A percentile compares a stretch with the other conserved stretches of the same genome.
Conservation (phyloP, 352 stramenopile genomes). For the Phytophthora fragariae region DNA sequence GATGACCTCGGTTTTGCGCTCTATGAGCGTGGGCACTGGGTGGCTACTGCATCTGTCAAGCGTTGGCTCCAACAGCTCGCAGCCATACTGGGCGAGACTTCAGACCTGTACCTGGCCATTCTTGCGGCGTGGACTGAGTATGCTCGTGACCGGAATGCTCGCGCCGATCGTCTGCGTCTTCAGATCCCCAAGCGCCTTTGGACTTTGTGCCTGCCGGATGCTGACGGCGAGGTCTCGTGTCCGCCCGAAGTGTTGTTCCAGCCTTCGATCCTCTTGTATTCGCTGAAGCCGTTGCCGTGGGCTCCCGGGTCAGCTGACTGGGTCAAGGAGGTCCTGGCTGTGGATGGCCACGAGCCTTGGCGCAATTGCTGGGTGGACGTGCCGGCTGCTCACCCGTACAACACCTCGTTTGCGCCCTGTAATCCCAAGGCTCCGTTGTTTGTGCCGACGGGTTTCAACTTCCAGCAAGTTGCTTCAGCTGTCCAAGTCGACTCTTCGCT, state of each 20-base stretch:
- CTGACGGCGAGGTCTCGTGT: too few relatives aligned
- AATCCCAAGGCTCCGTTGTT: background rate
- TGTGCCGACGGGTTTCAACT: background rate
- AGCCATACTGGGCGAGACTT: background rate
- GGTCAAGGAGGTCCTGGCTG: background rate
- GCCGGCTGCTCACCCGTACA: background rate
- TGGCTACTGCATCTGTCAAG: background rate
- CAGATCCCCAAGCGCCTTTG: background rate
- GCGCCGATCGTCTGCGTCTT: background rate
- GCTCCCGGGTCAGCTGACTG: background rate
- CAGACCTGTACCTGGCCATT: background rate
- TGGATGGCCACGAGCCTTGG: slow-evolving; percentile 1
- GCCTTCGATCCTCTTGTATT: background rate
- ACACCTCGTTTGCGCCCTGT: slow-evolving; percentile 1
- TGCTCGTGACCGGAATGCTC: background rate
- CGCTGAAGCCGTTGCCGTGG: background rate
- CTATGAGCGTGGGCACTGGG: background rate
- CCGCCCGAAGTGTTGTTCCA: background rate
- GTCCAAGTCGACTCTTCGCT: background rate
- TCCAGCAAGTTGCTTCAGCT: background rate
- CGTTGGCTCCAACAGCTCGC: background rate
- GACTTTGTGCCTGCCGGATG: background rate
- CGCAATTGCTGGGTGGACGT: slow-evolving; percentile 6
- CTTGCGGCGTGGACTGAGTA: background rate
- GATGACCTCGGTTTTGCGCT: background rate